Conservation (phyloP, 2,329 filamentous ascomycete genomes). For the Phyllosticta citriasiana region DNA sequence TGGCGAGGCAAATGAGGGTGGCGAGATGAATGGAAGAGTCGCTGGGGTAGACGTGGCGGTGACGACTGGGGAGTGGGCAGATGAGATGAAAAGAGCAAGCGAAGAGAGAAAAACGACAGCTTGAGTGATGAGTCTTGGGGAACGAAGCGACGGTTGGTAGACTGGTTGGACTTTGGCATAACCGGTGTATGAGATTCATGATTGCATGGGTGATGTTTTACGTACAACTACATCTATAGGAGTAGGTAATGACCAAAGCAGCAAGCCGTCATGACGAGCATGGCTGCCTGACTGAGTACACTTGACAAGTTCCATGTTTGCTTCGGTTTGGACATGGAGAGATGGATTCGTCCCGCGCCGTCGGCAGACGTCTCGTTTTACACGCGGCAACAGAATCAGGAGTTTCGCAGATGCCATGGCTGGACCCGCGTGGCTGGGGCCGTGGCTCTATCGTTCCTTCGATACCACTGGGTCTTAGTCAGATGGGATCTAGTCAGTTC, state of each 20-base stretch:
- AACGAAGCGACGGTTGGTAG: not conserved
- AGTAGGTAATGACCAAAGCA: not conserved
- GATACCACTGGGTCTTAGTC: not conserved
- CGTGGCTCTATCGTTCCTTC: not conserved
- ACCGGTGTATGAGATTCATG: not conserved
- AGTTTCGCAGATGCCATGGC: not conserved
- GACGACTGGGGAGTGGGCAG: conserved; percentile 23
- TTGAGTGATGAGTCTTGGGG: not conserved
- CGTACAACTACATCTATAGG: not conserved
- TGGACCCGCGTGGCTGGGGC: not conserved
- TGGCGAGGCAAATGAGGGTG: not conserved
- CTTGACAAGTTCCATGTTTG: not conserved
- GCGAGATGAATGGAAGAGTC: conserved; percentile 10
- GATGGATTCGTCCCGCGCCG: not conserved
- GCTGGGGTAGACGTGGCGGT: conserved; percentile 17
- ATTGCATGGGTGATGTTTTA: not conserved
- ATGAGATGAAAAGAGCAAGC: conserved; percentile 13
- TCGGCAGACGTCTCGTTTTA: not conserved
- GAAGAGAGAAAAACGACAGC: not conserved
- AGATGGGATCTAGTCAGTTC: not conserved
- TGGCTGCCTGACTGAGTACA: not conserved
- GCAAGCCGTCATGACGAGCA: not conserved
- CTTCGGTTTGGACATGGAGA: not conserved
- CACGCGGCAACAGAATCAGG: not conserved
- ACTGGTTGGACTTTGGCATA: not conserved